Evolutionary conservation across 495 filamentous ascomycete genomes (phyloP).

Genomic region (Amorphotheca resinae): DNA sequence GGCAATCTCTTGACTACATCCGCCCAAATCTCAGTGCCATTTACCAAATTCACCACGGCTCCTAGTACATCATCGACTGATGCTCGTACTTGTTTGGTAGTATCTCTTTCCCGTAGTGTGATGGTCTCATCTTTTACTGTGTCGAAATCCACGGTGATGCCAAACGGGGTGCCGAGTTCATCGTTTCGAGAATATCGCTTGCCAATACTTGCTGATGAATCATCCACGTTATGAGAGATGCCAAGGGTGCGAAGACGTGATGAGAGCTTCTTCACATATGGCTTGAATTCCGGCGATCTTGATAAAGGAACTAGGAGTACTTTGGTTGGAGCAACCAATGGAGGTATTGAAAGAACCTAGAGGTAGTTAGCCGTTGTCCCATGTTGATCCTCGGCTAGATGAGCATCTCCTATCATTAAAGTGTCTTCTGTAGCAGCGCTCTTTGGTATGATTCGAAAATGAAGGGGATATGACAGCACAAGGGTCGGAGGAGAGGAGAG

Average conservation of each 20-base stretch:
- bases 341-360: no score
- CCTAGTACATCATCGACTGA: slow-evolving; percentile 44
- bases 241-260: slow-evolving; percentile 42
- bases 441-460: no score
- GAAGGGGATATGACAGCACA: no score
- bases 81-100: slow-evolving; percentile 55
- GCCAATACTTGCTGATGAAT: slow-evolving; percentile 53
- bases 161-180: slow-evolving; percentile 58
- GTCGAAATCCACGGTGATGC: slow-evolving; percentile 61
- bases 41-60: slow-evolving; percentile 40
- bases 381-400: no score
- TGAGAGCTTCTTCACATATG: no score
- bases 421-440: no score
- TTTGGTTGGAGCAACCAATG: no score
- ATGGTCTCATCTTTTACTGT: slow-evolving; percentile 53
- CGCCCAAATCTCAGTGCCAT: slow-evolving; percentile 44
- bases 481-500: no score
- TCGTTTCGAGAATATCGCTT: slow-evolving; percentile 61
- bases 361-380: no score
- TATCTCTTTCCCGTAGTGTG: slow-evolving; percentile 59
- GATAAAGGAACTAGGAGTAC: no score
- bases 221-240: slow-evolving; percentile 51
- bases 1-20: slow-evolving; percentile 42
- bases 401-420: no score
- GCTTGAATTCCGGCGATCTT: no score